Percentiles rank a stretch among this genome's conserved stretches.
Conservation (phyloP, 306 rosid genomes). For the Casuarina glauca region DNA sequence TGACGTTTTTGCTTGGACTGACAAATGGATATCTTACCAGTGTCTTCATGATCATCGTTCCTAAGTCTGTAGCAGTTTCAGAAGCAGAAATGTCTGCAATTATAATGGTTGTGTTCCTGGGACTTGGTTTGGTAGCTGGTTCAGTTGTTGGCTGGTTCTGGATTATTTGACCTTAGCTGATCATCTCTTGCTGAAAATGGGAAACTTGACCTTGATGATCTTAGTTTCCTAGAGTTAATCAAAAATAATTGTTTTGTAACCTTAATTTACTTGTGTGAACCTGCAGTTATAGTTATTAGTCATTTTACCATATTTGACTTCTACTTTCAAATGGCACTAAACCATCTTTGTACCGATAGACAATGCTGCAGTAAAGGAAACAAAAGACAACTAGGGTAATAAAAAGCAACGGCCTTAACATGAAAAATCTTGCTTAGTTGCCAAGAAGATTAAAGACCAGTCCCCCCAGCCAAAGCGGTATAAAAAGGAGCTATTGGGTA, state of each 20-base stretch:
- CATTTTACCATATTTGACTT: no score
- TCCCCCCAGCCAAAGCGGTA: no score
- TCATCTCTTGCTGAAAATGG: neutral
- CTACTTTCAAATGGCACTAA: no score
- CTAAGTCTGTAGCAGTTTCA: conserved; percentile 56
- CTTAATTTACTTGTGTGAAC: neutral
- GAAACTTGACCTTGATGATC: neutral
- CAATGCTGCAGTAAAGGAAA: no score
- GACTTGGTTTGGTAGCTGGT: conserved; percentile 81
- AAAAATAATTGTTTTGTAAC: neutral
- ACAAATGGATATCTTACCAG: conserved; percentile 87
- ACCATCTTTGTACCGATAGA: no score
- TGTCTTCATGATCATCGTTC: conserved; percentile 74
- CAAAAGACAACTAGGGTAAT: no score
- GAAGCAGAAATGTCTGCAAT: conserved; percentile 80
- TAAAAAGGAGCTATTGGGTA: no score
- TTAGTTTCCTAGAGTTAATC: conserved; percentile 20
- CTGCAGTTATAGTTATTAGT: neutral
- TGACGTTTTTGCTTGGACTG: conserved; percentile 80
- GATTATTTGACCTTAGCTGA: conserved; percentile 46
- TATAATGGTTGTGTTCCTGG: conserved; percentile 78
- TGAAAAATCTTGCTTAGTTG: no score
- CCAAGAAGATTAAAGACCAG: no score
- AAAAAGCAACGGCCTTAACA: no score
- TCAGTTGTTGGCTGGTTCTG: conserved; percentile 91